Base-by-base conservation (phyloP, 345 rosid species). In the Hibiscus syriacus region DNA sequence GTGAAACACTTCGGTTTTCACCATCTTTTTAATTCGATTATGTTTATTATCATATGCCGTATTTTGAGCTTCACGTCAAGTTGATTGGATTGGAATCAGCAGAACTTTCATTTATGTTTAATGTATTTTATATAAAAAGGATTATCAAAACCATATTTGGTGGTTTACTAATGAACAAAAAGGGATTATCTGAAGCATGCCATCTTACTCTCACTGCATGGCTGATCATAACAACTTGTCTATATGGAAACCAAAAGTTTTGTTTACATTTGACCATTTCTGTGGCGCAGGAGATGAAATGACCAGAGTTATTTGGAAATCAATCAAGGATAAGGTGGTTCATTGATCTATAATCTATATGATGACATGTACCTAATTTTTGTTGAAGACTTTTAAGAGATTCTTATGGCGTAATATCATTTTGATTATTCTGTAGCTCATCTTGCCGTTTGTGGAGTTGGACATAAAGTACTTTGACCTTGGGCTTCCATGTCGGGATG, bases 221-320 rank as follows among this genome's bases (percentile, higher is more conserved):
- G n/a, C n/a, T n/a, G n/a, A n/a, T n/a, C n/a, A n/a, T n/a, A n/a
- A n/a, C n/a, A n/a, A n/a, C n/a, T n/a, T n/a, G n/a, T n/a, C n/a
- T n/a, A n/a, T n/a, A n/a, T n/a, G n/a, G n/a, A n/a, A n/a, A n/a
- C n/a, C n/a, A n/a, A n/a, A n/a, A n/a, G n/a, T n/a, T n/a, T n/a
- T n/a, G n/a, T n/a, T n/a, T n/a, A n/a, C n/a, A n/a, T n/a, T n/a
- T n/a, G n/a, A n/a, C n/a, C n/a, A n/a, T n/a, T n/a, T n/a, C n/a
- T n/a, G n/a, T n/a, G 26, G 25, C 64, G 19, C 86, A 94, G 99
- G 99, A 66, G 99, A 94, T 83, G 99, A 94, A 85, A 91, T 94
- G 99, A 91, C 99, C 48, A 75, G 99, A 27, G 80, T 91, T 66
- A 81, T 94, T 73, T 94, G 99, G 99, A 75, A 87, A 76, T 85